Conservation (phyloP, 1,139 yeast genomes). For the Hyphopichia pseudoburtonii region DNA sequence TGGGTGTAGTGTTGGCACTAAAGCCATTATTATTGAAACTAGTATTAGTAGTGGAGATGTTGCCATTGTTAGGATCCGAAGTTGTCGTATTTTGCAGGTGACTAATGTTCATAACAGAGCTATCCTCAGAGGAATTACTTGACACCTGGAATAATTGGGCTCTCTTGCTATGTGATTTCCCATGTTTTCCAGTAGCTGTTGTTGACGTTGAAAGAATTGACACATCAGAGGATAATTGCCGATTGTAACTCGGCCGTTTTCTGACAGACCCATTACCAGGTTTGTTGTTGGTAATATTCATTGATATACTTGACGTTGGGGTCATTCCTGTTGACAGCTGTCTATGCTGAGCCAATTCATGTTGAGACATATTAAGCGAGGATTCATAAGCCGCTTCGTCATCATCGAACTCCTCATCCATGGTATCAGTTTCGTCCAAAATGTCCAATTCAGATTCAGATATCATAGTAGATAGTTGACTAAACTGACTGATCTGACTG, state of each 20-base stretch:
- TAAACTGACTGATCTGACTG: slow-evolving; percentile 53
- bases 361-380: slow-evolving; percentile 28
- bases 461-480: slow-evolving; percentile 56
- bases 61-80: background rate
- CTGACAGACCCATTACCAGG: slow-evolving; percentile 7
- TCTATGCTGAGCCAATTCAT: slow-evolving; percentile 5
- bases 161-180: slow-evolving; percentile 21
- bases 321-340: slow-evolving; percentile 7
- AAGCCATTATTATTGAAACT: slow-evolving; percentile 2
- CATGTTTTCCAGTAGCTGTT: slow-evolving; percentile 17
- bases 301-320: slow-evolving; percentile 6
- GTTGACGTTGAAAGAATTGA: slow-evolving; percentile 38
- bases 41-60: background rate
- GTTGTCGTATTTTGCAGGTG: slow-evolving; percentile 1
- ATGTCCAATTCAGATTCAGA: slow-evolving; percentile 47
- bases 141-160: slow-evolving; percentile 35
- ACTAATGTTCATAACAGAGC: slow-evolving; percentile 12
- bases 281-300: slow-evolving; percentile 3
- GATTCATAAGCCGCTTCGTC: slow-evolving; percentile 34
- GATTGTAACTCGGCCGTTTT: slow-evolving; percentile 33
- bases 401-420: slow-evolving; percentile 43
- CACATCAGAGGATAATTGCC: slow-evolving; percentile 39
- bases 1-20: slow-evolving; percentile 2
- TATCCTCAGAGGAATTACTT: slow-evolving; percentile 42
- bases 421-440: slow-evolving; percentile 47